Evolutionary conservation across 2,329 filamentous ascomycete species (phyloP).

Genomic region (Aspergillus sp.): DNA sequence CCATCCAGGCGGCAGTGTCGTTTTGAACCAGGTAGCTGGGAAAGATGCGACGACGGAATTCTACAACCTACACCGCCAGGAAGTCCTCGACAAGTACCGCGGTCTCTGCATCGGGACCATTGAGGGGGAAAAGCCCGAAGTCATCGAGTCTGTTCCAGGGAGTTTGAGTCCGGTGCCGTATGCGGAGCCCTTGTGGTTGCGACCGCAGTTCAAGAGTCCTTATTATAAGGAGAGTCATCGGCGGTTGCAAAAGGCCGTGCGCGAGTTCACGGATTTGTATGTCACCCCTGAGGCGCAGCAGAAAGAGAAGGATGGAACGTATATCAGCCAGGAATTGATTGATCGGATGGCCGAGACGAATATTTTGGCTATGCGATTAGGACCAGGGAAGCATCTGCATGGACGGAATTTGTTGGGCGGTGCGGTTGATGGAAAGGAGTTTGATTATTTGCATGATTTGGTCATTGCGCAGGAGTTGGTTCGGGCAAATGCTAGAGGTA

Average conservation of each 20-base stretch:
- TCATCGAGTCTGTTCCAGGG: constrained; percentile 64
- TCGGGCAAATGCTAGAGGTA: constrained; percentile 62
- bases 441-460: constrained; percentile 83
- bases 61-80: constrained; percentile 88
- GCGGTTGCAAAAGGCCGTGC: constrained; percentile 62
- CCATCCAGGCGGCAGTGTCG: constrained; percentile 76
- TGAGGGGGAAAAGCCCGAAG: constrained; percentile 67
- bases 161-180: constrained; percentile 76
- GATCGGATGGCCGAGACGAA: constrained; percentile 71
- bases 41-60: constrained; percentile 77
- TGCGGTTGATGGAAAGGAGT: constrained; percentile 70
- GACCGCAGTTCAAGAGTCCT: constrained; percentile 69
- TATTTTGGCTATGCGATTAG: constrained; percentile 75
- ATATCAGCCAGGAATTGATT: constrained; percentile 66
- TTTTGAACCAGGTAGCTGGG: constrained; percentile 75
- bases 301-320: constrained; percentile 68
- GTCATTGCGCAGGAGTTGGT: constrained; percentile 70
- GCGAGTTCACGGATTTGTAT: constrained; percentile 68
- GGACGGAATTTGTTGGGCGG: constrained; percentile 65
- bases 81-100: constrained; percentile 78
- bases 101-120: constrained; percentile 70
- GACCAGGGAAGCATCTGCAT: constrained; percentile 76
- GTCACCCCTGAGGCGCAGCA: constrained; percentile 70
- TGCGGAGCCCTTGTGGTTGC: constrained; percentile 78
- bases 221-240: constrained; percentile 76